Base-by-base conservation (phyloP, 441 rosid species). In the Populus hybrid region DNA sequence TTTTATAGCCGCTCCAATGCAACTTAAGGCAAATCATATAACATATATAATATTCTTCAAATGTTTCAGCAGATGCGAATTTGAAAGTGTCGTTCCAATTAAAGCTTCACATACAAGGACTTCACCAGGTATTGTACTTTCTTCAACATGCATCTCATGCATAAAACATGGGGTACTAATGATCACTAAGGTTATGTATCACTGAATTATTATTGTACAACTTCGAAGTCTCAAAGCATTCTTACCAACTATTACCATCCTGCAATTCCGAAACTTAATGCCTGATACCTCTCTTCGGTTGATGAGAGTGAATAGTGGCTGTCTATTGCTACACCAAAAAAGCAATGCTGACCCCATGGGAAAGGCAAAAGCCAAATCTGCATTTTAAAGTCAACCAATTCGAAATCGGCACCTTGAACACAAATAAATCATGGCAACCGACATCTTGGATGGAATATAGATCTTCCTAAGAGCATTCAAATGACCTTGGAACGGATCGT, bases 261-360 rank as follows among this genome's bases (percentile, higher is more conserved):
- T 84, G 93, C 93, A 89, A 86, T 86, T 79, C 86, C 85, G 91
- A 86, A 89, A 84, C 78, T 82, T 85, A 91, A 86, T 82, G 95
- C 93, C 89, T 87, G 91, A 92, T 90, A 93, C 94, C 97, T 92
- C 90, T 93, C 95, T 82, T 90, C 94, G 75, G 89, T 90, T 87
- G 94, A 89, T 88, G 93, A 87, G 80, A 83, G 88, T 90, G 89
- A 86, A 86, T 84, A 78, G 84, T 86, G 81, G 90, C 85, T 90
- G 96, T 90, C 90, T 94, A 95, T 86, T 88, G 99, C 91, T 90
- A 93, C 99, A 92, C 98, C 97, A 92, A 88, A 92, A 89, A 90
- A 91, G 95, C 97, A 93, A 93, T 87, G 97, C 91, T 88, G 94
- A 87, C 86, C 91, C 93, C 96, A 85, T 77, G 89, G 87, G 89